phyloP scores from a whole-genome alignment of 805 yeast genomes.

The Barnettozyma wickerhamii region DNA sequence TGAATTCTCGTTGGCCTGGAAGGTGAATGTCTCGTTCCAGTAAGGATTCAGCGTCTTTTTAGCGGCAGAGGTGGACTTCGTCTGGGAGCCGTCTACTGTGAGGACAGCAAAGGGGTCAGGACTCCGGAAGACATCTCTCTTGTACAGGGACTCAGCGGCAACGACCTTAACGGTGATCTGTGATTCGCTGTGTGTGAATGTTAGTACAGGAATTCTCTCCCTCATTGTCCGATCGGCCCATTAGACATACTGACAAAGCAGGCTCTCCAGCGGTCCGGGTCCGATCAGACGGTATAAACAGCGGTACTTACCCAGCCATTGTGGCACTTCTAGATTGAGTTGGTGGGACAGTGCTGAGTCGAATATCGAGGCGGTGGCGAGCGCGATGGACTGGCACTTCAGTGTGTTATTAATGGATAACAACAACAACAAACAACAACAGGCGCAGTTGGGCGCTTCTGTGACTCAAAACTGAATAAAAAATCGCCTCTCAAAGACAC shows the following conservation, averaged over 20 bases:
- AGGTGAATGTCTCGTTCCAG: conserved; percentile 92
- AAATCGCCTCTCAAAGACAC: too few species aligned
- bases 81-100: conserved; percentile 96
- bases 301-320: conserved; percentile 5
- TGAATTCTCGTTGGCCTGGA: conserved; percentile 72
- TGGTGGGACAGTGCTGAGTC: too few species aligned
- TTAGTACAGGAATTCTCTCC: neutral
- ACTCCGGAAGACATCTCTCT: conserved; percentile 90
- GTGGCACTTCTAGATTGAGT: too few species aligned
- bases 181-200: conserved; percentile 12
- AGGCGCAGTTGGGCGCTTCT: too few species aligned
- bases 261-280: too few species aligned
- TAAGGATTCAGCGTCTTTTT: conserved; percentile 93
- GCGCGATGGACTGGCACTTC: too few species aligned
- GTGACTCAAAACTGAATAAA: too few species aligned
- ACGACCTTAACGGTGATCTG: conserved; percentile 59
- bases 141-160: conserved; percentile 94
- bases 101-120: conserved; percentile 98
- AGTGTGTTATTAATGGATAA: neutral
- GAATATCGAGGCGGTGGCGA: too few species aligned
- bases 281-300: too few species aligned
- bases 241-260: neutral
- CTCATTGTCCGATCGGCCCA: neutral
- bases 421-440: conserved; percentile 1
- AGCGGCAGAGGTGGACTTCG: conserved; percentile 90